Percentiles rank a stretch among this genome's conserved stretches.
These are phyloP conservation scores for Cerioporus squamosus DNA, from an alignment of 1,284 basidiomycete species.

Conservation along the genomic window DNA sequence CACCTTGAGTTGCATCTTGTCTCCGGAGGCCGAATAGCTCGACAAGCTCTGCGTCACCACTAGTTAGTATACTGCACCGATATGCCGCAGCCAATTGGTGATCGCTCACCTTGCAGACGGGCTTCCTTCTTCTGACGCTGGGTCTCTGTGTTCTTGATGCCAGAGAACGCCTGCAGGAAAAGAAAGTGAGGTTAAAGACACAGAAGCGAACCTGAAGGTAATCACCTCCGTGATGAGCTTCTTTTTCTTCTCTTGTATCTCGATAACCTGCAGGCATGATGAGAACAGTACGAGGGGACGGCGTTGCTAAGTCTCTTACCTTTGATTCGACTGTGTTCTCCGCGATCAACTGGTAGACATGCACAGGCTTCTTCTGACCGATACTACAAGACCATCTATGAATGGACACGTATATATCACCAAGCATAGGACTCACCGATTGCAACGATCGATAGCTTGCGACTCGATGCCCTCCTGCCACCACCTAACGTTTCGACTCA, in stretches of 20 bases:
- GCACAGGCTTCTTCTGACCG: slow-evolving; percentile 80
- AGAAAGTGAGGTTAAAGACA: background rate
- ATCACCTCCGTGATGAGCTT: slow-evolving; percentile 68
- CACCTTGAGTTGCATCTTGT: slow-evolving; percentile 1
- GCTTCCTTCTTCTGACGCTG: slow-evolving; percentile 75
- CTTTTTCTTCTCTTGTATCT: slow-evolving; percentile 85
- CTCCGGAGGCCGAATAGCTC: slow-evolving; percentile 25
- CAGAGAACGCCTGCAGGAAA: slow-evolving; percentile 70
- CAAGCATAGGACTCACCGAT: slow-evolving; percentile 44
- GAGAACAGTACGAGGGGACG: background rate
- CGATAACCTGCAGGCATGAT: slow-evolving; percentile 56
- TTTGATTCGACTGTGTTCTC: slow-evolving; percentile 88
- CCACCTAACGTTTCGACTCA: slow-evolving; percentile 8
- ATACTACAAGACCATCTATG: slow-evolving; percentile 49
- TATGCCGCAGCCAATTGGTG: too few species aligned
- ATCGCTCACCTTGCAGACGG: slow-evolving; percentile 63
- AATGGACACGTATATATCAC: too few species aligned
- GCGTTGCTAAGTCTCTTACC: slow-evolving; percentile 41
- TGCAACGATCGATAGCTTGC: slow-evolving; percentile 86
- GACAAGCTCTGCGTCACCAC: slow-evolving; percentile 21
- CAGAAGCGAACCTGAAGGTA: background rate
- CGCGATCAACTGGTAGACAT: slow-evolving; percentile 88
- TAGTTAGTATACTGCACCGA: background rate
- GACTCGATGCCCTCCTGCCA: slow-evolving; percentile 83
- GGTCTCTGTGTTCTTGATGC: slow-evolving; percentile 72